Evolutionary conservation across 169 alveolate genomes (phyloP), one percentile per base, ranked within the genome.

Genomic region (Cryptosporidium sp.): DNA sequence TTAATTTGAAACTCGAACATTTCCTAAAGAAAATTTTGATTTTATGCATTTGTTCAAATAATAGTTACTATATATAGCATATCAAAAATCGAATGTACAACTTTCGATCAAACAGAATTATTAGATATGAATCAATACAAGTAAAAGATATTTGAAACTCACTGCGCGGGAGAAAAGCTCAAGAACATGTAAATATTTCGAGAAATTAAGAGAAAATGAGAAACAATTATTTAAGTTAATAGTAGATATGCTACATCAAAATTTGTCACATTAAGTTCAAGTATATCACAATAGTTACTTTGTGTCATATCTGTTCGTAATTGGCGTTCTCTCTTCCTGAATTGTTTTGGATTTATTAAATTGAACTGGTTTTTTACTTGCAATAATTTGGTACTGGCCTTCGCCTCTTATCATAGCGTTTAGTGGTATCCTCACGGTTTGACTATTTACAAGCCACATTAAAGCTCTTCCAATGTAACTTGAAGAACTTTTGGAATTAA

Each of bases 401-500:
- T 80, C 89, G 1, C 89, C 89, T 73, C 29, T 80, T 12, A 62
- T 65, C 89, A 80, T 80, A 42, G 89, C 89, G 44, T 60, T 65
- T 62, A 80, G 89, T 61, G 89, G 89, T 21, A 80, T 53, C 37
- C 89, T 80, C 8, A 80, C 89, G 29, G 89, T 80, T 6, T 80
- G 89, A 23, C 89, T 80, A 29, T 80, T 80, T 51, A 80, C 89
- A 42, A 80, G 89, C 89, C 89, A 80, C 89, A 80, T 80, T 4
- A 80, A 67, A 21, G 53, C 70, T 10, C 75, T 8, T 10, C 89
- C 89, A 26, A 80, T 80, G 58, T 44, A 62, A 37, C 89, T 80
- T 29, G 73, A 42, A 31, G 89, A 80, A 26, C 89, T 80, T 60
- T 80, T 80, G 16, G 89, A 80, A 51, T 80, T 80, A 21, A 80